Evolutionary conservation across 2,329 filamentous ascomycete species (phyloP), one percentile per base, ranked within the genome.

Genomic region (Xylariaceae sp.): DNA sequence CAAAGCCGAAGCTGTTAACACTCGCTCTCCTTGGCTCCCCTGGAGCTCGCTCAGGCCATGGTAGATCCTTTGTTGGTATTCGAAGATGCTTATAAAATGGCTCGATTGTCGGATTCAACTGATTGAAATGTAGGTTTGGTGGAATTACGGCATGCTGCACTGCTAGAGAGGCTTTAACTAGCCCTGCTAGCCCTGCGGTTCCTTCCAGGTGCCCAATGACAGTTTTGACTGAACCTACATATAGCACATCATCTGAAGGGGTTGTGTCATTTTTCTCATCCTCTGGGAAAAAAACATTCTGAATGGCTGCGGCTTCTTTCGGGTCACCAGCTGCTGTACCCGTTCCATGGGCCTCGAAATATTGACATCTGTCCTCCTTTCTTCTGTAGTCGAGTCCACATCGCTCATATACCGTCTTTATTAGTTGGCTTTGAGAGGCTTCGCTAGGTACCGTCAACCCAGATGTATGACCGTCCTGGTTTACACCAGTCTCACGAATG

Each of bases 111-210:
- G 67, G 67, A 50, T 67, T 72, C 1, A 71, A 49, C 12, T 53
- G 46, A 3, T 68, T 54, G 48, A 74, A 68, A 9, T 59, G 63
- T 7, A 69, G 45, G 20, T 74, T 74, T 1, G 71, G 70, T 0
- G 70, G 64, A 10, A 68, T 52, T 0, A 18, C 32, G 1, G 43
- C 29, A 19, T 60, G 12, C n/a, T 65, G 49, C 0, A 69, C 3
- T 0, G 63, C 57, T 2, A 60, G 23, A 1, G 50, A 48, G 4
- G 61, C 58, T 19, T 65, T 66, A 1, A 69, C 16, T 0, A 69
- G 1, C 1, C 57, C 65, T 7, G 67, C 65, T 12, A 69, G 19
- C 0, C 67, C 67, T 0, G 65, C 65, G 1, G 57, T 56, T 0
- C 65, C 64, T 10, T 68, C 67, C 0, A 54, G 53, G 21, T 69